Base-by-base conservation (phyloP, 441 rosid species). In the Syzygium malaccense region DNA sequence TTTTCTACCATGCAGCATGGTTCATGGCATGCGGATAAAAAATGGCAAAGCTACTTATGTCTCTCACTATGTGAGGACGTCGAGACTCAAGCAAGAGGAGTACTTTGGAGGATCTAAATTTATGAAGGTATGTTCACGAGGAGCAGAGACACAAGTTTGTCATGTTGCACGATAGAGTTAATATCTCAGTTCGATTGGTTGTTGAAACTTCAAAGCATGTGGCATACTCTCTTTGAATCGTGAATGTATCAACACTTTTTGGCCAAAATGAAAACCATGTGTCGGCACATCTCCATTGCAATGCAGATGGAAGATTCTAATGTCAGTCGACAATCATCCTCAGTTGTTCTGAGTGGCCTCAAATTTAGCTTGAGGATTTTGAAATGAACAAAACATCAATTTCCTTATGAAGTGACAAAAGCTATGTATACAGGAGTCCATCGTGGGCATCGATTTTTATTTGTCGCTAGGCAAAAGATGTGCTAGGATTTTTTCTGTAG, bases 21-120 rank as follows among this genome's bases (percentile, higher is more conserved):
- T 98, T 89, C 99, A 98, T 92, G 99, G 98, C 32, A 88, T 98
- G 89, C 97, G 96, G 87, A 96, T 98, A 88, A 95, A 96, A 90
- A 93, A 96, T 90, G 99, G 99, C 75, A 96, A 96, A 89, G 99
- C 99, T 56, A 93, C 98, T 54, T 96, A 96, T 89, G 98, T 98
- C 66, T 94, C 97, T 87, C 97, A 97, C 68, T 96, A 88, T 90
- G 98, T 97, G 78, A 94, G 87, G 95, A 97, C 99, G 51, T 95
- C 99, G 18, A 95, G 94, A 64, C 93, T 97, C 88, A 95, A 96
- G 91, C 99, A 96, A 91, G 99, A 97, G 92, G 96, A 96, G 86
- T 94, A 87, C 92, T 96, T 92, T 88, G 97, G 97, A 89, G 96
- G 95, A 89, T 87, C 99, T 90, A 96, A 96, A 89, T 95, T 98